A percentile compares a stretch with the other conserved stretches of the same genome.
These are phyloP conservation scores for Phytophthora niederhauseri DNA, from an alignment of 352 stramenopile species.

Conservation along the genomic window DNA sequence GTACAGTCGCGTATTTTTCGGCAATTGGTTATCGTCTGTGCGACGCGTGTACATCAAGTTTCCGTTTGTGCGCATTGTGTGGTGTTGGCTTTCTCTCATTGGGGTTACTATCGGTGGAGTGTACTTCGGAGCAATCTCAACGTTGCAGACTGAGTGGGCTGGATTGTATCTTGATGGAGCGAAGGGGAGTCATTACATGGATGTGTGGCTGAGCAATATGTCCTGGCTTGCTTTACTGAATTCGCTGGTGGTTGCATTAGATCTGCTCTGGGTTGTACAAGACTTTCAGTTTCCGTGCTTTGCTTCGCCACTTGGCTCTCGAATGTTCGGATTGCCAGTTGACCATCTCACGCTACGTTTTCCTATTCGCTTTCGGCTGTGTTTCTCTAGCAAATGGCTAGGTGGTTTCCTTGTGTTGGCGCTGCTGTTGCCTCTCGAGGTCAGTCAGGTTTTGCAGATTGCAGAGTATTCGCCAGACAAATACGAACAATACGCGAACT, in stretches of 20 bases:
- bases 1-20: slow-evolving; percentile 32
- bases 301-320: slow-evolving; percentile 33
- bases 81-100: slow-evolving; percentile 33
- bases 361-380: slow-evolving; percentile 20
- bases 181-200: slow-evolving; percentile 4
- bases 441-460: slow-evolving; percentile 56
- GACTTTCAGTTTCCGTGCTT: slow-evolving; percentile 61
- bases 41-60: slow-evolving; percentile 34
- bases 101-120: slow-evolving; percentile 35
- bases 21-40: slow-evolving; percentile 35
- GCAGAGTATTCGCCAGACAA: slow-evolving; percentile 38
- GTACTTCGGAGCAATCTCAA: slow-evolving; percentile 32
- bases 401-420: slow-evolving; percentile 55
- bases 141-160: slow-evolving; percentile 34
- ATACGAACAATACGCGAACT: slow-evolving; percentile 43
- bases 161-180: slow-evolving; percentile 22
- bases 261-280: slow-evolving; percentile 60
- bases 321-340: slow-evolving; percentile 47
- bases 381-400: slow-evolving; percentile 55
- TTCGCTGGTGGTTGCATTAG: slow-evolving; percentile 43
- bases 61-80: slow-evolving; percentile 28
- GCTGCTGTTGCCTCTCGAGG: slow-evolving; percentile 53
- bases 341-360: slow-evolving; percentile 37
- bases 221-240: slow-evolving; percentile 47
- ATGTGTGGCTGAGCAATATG: slow-evolving; percentile 42